Evolutionary conservation across 768 basidiomycete species (phyloP).

Genomic region (Exidia glandulosa): DNA sequence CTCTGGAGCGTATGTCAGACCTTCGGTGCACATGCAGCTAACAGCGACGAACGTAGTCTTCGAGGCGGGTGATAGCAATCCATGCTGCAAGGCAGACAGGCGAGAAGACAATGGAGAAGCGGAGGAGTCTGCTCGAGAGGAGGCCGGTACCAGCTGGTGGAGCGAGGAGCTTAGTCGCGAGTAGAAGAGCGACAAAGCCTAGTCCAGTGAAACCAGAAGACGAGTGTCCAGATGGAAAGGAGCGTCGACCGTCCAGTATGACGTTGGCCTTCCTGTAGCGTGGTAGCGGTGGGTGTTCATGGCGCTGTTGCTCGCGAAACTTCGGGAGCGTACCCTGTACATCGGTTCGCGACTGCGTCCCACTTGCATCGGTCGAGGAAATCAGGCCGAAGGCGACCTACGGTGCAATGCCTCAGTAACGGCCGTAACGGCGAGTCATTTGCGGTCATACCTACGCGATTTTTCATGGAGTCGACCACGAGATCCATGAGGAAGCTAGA

Average conservation of each 20-base stretch:
- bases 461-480: conserved; percentile 42
- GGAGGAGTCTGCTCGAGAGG: conserved; percentile 35
- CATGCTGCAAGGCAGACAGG: conserved; percentile 48
- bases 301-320: background rate
- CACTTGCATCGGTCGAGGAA: conserved; percentile 57
- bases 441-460: conserved; percentile 41
- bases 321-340: conserved; percentile 37
- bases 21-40: background rate
- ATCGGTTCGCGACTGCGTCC: conserved; percentile 34
- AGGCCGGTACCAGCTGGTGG: conserved; percentile 24
- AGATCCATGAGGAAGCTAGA: conserved; percentile 32
- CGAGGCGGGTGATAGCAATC: conserved; percentile 50
- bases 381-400: conserved; percentile 49
- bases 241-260: conserved; percentile 41
- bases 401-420: background rate
- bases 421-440: background rate
- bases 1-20: conserved; percentile 24
- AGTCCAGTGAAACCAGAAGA: conserved; percentile 57
- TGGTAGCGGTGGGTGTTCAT: conserved; percentile 2
- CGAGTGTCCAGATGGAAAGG: conserved; percentile 63
- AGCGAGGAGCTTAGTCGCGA: conserved; percentile 50
- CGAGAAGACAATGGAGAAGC: conserved; percentile 36
- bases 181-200: conserved; percentile 48
- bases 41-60: conserved; percentile 48
- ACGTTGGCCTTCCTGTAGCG: conserved; percentile 19